Evolutionary conservation across 208 protist species (phyloP).

Genomic region (Acanthamoeba triangularis): DNA sequence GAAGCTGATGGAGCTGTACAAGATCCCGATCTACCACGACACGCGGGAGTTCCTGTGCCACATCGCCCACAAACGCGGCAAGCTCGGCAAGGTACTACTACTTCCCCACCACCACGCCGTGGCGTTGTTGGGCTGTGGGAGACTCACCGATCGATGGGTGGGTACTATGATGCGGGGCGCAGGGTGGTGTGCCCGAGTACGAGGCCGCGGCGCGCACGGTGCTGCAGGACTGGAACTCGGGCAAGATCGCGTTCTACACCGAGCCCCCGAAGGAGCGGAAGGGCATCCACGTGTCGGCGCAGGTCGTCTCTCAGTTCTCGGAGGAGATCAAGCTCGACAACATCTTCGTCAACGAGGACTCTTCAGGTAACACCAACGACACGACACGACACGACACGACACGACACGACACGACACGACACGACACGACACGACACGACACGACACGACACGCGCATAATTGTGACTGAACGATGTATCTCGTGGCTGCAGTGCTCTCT

Average conservation of each 20-base stretch:
- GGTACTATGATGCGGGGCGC: too few relatives aligned
- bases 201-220: conserved; percentile 95
- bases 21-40: conserved; percentile 83
- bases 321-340: conserved; percentile 28
- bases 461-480: neutral
- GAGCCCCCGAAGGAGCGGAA: conserved; percentile 90
- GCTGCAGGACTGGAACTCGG: conserved; percentile 97
- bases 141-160: too few relatives aligned
- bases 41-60: conserved; percentile 84
- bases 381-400: neutral
- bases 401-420: neutral
- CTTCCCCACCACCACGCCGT: too few relatives aligned
- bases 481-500: neutral
- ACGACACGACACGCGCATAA: too few relatives aligned
- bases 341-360: conserved; percentile 37
- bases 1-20: conserved; percentile 86
- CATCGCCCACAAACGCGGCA: conserved; percentile 83
- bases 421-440: too few relatives aligned
- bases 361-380: neutral
- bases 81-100: conserved; percentile 78
- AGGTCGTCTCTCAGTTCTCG: conserved; percentile 32
- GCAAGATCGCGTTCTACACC: conserved; percentile 97
- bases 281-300: conserved; percentile 78
- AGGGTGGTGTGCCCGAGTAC: conserved; percentile 95
- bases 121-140: too few relatives aligned